Evolutionary conservation across 768 basidiomycete genomes (phyloP), one percentile per base, ranked within the genome.

Genomic region (Lentinula aciculospora): DNA sequence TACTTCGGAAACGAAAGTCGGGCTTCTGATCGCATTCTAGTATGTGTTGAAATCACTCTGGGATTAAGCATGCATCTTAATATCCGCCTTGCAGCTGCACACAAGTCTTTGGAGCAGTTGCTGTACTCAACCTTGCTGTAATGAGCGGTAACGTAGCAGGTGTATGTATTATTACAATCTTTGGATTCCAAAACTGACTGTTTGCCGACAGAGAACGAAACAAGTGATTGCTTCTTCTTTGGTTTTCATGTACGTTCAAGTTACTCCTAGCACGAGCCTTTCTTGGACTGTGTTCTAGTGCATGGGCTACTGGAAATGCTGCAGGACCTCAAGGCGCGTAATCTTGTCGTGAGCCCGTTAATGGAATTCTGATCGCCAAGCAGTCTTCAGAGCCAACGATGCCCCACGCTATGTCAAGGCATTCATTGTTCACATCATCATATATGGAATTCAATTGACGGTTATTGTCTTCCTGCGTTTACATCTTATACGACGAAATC

Each of bases 231-330:
- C 76, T 1, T 78, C 77, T 19, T 72, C 74, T 48, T 60, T 81
- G n/a, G 77, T 78, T 36, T 81, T 79, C 64, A 69, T 80, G 69
- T 73, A 61, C 29, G 71, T 63, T 23, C 28, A 12, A 19, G 21
- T 5, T 28, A 23, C 53, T 17, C 9, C 37, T 13, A 21, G 9
- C 32, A 17, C 36, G 0, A 8, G 29, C 3, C 4, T 25, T 47
- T 40, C 34, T 29, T 32, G 42, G 17, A 28, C 36, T 50, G 36
- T 31, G 17, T 32, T 32, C 15, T 29, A 76, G 72, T 49, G 76
- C 77, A 6, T 82, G 79, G 77, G 77, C 80, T 21, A 74, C 74
- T 4, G 80, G 80, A 8, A 82, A 81, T 64, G 76, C 79, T 17
- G 65, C 79, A 58, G 76, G 74, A 3, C 76, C 76, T 4, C 77